Evolutionary conservation across 345 rosid species (phyloP), one percentile per base, ranked within the genome.

Genomic region (Carallia brachiata): DNA sequence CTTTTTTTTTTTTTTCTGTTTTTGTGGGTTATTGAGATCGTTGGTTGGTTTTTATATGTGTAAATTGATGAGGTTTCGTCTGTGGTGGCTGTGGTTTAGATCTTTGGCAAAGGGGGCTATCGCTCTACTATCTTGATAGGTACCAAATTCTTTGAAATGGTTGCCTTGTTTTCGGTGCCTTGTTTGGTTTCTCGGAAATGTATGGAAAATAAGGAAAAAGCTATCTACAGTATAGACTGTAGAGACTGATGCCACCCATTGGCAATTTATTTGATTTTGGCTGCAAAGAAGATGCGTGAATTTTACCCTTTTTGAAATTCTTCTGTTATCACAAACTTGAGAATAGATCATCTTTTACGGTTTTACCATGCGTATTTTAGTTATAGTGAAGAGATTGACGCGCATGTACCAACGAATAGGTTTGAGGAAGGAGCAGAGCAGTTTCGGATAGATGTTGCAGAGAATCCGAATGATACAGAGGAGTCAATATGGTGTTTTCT

Each of bases 401-500:
- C 15, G 61, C 28, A 17, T 73, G 27, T 36, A 10, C 16, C 55
- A 57, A 48, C 73, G 4, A 37, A 66, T 79, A 93, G 98, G 75
- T 91, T 84, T 70, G 87, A 91, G 87, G 92, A 88, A 76, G 98
- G 91, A 16, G 96, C 97, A 16, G 87, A 89, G 77, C 98, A 93
- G 87, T 93, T 94, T 62, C 74, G 91, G 34, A n/a, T 88, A 62
- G 97, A 91, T 85, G 98, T 94, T 84, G 93, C 90, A 17, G 86
- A 84, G 65, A 93, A 93, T 73, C 95, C 97, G 50, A 88, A 91
- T 79, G 97, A 93, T 61, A 91, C 98, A 0, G 98, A 89, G 83
- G 98, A 91, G 71, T 89, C 98, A 1, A 89, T 93, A 67, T 91
- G 97, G 98, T 88, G 97, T 74, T 89, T 79, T 82, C 93, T 93